Base-by-base conservation (phyloP, 306 rosid species). In the Sophora flavescens region DNA sequence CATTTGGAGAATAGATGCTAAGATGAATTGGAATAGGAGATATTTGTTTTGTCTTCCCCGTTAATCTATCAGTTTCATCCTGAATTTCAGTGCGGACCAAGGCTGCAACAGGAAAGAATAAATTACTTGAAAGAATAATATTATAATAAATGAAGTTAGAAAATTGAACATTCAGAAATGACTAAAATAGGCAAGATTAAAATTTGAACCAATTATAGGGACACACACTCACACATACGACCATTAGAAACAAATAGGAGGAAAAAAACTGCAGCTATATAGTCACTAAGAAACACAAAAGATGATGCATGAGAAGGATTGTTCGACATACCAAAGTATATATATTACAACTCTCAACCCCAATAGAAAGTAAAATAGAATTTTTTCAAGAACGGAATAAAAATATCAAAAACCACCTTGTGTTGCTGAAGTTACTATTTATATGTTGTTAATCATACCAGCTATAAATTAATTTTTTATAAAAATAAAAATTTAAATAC, bases 11-110 rank as follows among this genome's bases (percentile, higher is more conserved):
- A 82, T 88, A 90, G 87, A 90, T 90, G 70, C 96, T 90, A 60
- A 90, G 93, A 80, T 90, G 96, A 66, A 90, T 90, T 32, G 96
- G 96, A 72, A 90, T 73, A 70, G 88, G 88, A 77, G 96, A 90
- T 42, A 90, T 90, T 81, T 85, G 89, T 72, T 90, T 90, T 4
- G 91, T n/a, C 88, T 76, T 88, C 81, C 96, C 96, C 0, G 91
- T 90, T 30, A 88, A 59, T 79, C 96, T 79, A 71, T 90, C 96
- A 53, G 96, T 90, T 85, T 90, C 96, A 7, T 90, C 93, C 73
- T 85, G 88, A 83, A 90, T 90, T 83, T 90, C 96, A 57, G 78
- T 84, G 26, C 96, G 91, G 74, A 90, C 96, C 54, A 70, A 10
- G 47, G 91, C 96, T 90, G 83, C 77, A 51, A 51, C 4, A 51